Base-by-base conservation (phyloP, 2,329 filamentous ascomycete genomes). In the Thelonectria blattea region DNA sequence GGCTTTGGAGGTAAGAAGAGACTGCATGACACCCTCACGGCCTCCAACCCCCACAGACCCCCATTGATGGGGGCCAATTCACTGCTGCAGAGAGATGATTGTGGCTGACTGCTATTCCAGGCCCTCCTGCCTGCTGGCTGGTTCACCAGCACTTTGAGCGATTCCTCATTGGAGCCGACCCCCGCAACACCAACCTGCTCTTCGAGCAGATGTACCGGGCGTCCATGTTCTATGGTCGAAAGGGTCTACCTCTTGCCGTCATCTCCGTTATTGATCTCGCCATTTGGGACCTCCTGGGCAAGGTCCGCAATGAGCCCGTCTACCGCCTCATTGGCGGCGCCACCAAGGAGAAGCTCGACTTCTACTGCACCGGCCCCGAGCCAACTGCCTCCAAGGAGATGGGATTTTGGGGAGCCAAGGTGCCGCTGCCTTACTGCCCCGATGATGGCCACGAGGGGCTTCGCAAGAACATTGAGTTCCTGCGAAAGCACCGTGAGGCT, bases 181-280 rank as follows among this genome's bases (percentile, higher is more conserved):
- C 93, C 11, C 85, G 93, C 69, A 92, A 97, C 73, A 96, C 92
- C 54, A 97, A 96, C 78, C 85, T 93, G 64, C 82, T 97, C 30
- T 97, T 96, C 74, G 93, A 97, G 81, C 92, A 96, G 76, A 97
- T 97, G 93, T 97, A 97, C 81, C 88, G 93, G 61, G 91, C 85
- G 2, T 96, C 92, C 68, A 96, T 97, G 91, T 97, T 97, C 82
- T 97, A 97, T 73, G 93, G 93, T 63, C 89, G 93, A 67, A 97
- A 97, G 77, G 93, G 93, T 48, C 86, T 97, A 2, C 91, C 93
- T 2, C 86, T 94, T 11, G 93, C 93, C 54, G 90, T 96, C 72
- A 97, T 97, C 72, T 96, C 92, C 2, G 93, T 97, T 65, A 95
- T 97, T 71, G 93, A 97, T 72, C 84, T 97, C 45, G 93, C 93